Conservation (phyloP, 192 early-diverging fungal genomes). For the Rhizoclosmatium globosum region DNA sequence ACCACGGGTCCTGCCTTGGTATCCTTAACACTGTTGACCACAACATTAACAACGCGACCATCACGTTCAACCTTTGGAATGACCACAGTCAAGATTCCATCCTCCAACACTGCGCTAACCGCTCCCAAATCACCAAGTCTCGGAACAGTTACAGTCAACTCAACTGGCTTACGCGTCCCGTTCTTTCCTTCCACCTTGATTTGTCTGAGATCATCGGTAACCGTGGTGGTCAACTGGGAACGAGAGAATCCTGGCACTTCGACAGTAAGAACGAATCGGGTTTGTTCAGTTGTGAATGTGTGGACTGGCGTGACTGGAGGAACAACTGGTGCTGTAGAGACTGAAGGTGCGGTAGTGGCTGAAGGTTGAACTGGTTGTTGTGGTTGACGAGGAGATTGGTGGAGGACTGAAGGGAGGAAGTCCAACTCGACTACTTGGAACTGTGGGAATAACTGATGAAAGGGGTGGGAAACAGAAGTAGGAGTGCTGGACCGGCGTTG, state of each 20-base stretch:
- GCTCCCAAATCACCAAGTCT: slow-evolving; percentile 14
- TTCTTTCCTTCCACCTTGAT: slow-evolving; percentile 1
- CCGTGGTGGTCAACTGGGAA: slow-evolving; percentile 1
- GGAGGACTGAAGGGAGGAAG: background rate
- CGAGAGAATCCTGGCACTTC: slow-evolving; percentile 23
- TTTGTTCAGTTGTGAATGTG: background rate
- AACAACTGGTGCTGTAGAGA: background rate
- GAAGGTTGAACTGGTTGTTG: background rate
- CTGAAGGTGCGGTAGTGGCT: background rate
- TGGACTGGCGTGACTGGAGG: background rate
- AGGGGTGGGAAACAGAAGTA: too few species aligned
- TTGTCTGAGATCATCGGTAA: slow-evolving; percentile 23
- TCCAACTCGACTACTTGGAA: background rate
- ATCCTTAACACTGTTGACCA: background rate
- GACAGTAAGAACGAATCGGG: slow-evolving; percentile 14
- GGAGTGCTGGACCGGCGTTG: too few species aligned
- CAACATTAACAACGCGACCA: slow-evolving; percentile 22
- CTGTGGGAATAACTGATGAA: background rate
- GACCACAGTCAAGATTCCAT: slow-evolving; percentile 15
- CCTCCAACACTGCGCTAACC: slow-evolving; percentile 1
- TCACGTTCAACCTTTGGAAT: slow-evolving; percentile 22
- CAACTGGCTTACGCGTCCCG: background rate
- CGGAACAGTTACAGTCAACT: background rate
- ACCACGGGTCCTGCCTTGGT: background rate
- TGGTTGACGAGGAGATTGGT: background rate